Percentiles rank a stretch among this genome's conserved stretches.
These are phyloP conservation scores for Cardamine chenopodiifolia DNA, from an alignment of 345 rosid genomes.

Conservation along the genomic window DNA sequence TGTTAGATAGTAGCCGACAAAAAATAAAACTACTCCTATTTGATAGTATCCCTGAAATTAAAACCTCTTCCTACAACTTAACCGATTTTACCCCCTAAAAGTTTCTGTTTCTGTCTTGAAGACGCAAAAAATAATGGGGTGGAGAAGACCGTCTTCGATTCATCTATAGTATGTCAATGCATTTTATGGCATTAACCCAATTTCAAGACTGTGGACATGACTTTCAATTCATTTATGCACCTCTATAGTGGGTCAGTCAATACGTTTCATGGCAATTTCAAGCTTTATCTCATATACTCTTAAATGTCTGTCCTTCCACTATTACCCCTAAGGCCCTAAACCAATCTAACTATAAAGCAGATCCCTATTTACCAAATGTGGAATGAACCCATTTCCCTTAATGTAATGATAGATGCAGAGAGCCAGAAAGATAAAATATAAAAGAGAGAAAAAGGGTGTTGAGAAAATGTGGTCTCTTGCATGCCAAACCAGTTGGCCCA, in stretches of 20 bases:
- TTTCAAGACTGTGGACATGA: neutral
- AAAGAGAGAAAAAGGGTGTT: neutral
- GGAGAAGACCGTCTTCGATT: neutral
- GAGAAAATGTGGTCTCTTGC: slow-evolving; percentile 13
- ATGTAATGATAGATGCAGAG: slow-evolving; percentile 25
- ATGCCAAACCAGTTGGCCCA: slow-evolving; percentile 35
- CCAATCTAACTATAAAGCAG: neutral
- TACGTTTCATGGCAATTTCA: neutral
- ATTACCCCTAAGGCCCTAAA: neutral
- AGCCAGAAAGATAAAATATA: neutral
- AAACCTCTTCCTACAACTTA: neutral
- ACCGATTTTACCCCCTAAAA: neutral
- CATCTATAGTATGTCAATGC: no score
- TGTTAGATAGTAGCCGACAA: no score
- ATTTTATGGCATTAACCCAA: no score
- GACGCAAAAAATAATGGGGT: neutral
- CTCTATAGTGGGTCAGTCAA: neutral
- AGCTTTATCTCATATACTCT: neutral
- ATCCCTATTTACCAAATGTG: slow-evolving; percentile 8
- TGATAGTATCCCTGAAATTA: neutral
- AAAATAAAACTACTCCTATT: no score
- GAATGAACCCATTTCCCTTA: neutral
- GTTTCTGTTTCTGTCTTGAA: neutral
- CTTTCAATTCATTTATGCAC: neutral
- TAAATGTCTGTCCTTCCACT: neutral